Conservation (phyloP, 768 basidiomycete species). For the Tricholoma sp. region DNA sequence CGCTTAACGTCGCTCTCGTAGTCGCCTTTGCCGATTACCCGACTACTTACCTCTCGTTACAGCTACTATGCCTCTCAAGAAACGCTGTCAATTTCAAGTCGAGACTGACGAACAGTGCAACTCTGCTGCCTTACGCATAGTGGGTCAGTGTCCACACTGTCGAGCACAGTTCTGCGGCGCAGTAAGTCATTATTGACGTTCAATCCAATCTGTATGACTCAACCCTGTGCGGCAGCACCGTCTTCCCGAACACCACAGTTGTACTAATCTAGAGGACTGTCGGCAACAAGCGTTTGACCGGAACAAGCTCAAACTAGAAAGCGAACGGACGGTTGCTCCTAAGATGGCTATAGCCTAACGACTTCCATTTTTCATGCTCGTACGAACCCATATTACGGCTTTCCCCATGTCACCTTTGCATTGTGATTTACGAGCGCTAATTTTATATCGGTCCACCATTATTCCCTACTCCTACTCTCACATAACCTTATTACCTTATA, state of each 20-base stretch:
- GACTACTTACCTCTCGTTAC: conserved; percentile 1
- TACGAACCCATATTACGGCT: background rate
- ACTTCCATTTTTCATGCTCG: background rate
- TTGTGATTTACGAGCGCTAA: background rate
- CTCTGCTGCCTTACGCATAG: conserved; percentile 76
- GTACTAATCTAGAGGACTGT: conserved; percentile 80
- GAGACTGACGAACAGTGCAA: conserved; percentile 57
- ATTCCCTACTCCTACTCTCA: background rate
- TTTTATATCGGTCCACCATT: background rate
- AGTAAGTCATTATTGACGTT: conserved; percentile 40
- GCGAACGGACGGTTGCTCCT: conserved; percentile 79
- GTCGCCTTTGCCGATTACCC: background rate
- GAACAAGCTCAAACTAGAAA: conserved; percentile 85
- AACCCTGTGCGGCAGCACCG: conserved; percentile 55
- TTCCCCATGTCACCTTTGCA: conserved; percentile 6
- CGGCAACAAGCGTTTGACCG: conserved; percentile 82
- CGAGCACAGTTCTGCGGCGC: conserved; percentile 70
- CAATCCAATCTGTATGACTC: conserved; percentile 7
- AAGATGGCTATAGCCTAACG: conserved; percentile 79
- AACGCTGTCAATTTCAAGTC: conserved; percentile 72
- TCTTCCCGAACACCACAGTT: conserved; percentile 84
- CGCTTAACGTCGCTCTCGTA: background rate
- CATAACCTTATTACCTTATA: background rate
- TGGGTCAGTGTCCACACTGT: conserved; percentile 83
- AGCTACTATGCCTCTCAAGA: conserved; percentile 71